Conservation (phyloP, 2,329 filamentous ascomycete genomes). For the Neonectria faginata region DNA sequence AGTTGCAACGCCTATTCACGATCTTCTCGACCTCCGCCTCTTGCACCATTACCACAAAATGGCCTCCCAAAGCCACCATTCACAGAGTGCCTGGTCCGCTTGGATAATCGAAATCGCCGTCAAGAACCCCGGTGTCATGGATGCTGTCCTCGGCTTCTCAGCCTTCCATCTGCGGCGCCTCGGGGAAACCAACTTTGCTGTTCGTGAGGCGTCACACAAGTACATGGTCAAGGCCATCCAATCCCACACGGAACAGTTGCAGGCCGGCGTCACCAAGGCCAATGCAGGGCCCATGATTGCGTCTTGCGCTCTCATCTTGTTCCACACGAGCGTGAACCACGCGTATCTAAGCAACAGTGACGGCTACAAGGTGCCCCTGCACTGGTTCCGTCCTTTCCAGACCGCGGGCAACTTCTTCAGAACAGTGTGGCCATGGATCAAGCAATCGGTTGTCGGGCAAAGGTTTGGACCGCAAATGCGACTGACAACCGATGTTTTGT, state of each 20-base stretch:
- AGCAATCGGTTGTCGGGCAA: neutral
- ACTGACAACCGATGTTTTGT: neutral
- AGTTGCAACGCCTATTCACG: constrained; percentile 1
- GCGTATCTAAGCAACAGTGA: neutral
- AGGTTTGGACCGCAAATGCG: neutral
- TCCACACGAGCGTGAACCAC: constrained; percentile 25
- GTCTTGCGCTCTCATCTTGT: constrained; percentile 18
- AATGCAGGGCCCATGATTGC: constrained; percentile 17
- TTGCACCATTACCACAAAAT: constrained; percentile 26
- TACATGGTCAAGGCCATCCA: constrained; percentile 25
- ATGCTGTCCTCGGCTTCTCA: constrained; percentile 25
- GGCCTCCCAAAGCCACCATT: neutral
- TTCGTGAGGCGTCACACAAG: constrained; percentile 20
- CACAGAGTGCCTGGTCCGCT: constrained; percentile 10
- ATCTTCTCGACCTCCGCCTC: constrained; percentile 20
- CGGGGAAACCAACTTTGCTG: neutral
- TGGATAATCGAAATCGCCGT: constrained; percentile 22
- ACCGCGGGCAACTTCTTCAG: constrained; percentile 1
- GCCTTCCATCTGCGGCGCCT: constrained; percentile 24
- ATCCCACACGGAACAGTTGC: constrained; percentile 11
- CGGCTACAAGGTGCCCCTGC: constrained; percentile 8
- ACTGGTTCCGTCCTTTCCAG: constrained; percentile 27
- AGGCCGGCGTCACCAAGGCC: neutral
- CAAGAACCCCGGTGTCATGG: constrained; percentile 8
- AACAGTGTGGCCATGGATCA: constrained; percentile 1